These are phyloP conservation scores for Crithidia thermophila DNA, from an alignment of 208 protist species.

Conservation along the genomic window DNA sequence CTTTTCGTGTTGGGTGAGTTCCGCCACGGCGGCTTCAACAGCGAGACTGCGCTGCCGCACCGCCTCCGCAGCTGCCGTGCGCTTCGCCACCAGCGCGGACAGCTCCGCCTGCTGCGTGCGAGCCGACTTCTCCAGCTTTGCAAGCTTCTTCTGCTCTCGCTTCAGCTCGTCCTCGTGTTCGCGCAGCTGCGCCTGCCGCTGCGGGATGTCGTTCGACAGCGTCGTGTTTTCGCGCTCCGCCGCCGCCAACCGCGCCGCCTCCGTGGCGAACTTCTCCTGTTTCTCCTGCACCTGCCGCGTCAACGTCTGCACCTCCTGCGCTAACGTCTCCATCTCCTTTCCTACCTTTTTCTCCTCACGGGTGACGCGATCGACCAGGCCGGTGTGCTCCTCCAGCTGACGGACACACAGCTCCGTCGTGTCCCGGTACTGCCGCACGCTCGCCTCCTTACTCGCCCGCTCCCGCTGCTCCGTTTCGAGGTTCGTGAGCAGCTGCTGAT, in stretches of 20 bases:
- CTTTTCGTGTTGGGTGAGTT: constrained; percentile 70
- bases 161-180: constrained; percentile 78
- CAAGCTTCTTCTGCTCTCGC: constrained; percentile 34
- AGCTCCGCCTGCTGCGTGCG: constrained; percentile 72
- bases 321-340: constrained; percentile 33
- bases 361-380: constrained; percentile 39
- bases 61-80: constrained; percentile 52
- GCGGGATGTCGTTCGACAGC: constrained; percentile 84
- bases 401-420: constrained; percentile 59
- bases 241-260: constrained; percentile 77
- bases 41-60: constrained; percentile 45
- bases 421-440: constrained; percentile 88
- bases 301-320: constrained; percentile 46
- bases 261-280: constrained; percentile 69
- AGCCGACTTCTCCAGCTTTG: constrained; percentile 42
- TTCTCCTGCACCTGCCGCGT: constrained; percentile 68
- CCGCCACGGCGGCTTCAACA: constrained; percentile 59
- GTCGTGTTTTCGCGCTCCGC: constrained; percentile 85
- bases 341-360: constrained; percentile 49
- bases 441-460: constrained; percentile 87
- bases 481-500: constrained; percentile 62
- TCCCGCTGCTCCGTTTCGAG: constrained; percentile 72
- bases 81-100: constrained; percentile 42
- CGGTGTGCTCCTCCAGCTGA: constrained; percentile 50
- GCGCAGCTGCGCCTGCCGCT: constrained; percentile 72